These are phyloP conservation scores for Lecanicillium sp. DNA, from an alignment of 2,329 filamentous ascomycete species.

Conservation along the genomic window DNA sequence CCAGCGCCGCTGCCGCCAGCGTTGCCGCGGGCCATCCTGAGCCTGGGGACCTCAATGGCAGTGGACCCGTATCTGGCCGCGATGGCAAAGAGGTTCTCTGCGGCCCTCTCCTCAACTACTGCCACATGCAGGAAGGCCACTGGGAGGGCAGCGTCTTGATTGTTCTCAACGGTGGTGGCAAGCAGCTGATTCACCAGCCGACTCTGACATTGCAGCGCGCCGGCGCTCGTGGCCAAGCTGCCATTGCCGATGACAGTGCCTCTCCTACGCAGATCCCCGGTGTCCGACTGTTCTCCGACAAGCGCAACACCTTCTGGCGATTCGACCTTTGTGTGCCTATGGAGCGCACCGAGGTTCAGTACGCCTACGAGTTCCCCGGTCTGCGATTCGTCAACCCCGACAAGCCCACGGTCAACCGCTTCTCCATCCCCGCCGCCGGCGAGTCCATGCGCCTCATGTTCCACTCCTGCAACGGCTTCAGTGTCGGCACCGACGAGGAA, in stretches of 20 bases:
- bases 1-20: constrained; percentile 32
- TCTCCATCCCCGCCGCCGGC: constrained; percentile 76
- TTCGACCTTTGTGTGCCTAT: constrained; percentile 81
- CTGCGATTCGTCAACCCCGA: constrained; percentile 54
- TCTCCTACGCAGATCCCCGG: constrained; percentile 34
- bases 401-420: constrained; percentile 57
- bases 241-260: constrained; percentile 17
- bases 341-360: constrained; percentile 61
- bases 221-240: constrained; percentile 24
- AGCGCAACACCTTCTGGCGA: constrained; percentile 80
- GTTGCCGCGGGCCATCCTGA: constrained; percentile 20
- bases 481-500: constrained; percentile 75
- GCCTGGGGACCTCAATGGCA: constrained; percentile 13
- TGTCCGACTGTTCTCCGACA: constrained; percentile 59
- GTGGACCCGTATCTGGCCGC: constrained; percentile 18
- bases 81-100: constrained; percentile 58
- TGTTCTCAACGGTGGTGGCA: constrained; percentile 66
- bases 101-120: constrained; percentile 73
- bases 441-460: constrained; percentile 99
- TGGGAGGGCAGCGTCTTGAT: constrained; percentile 87
- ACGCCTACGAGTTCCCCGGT: constrained; percentile 69
- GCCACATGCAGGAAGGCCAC: constrained; percentile 61
- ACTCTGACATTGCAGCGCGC: constrained; percentile 47
- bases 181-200: constrained; percentile 52
- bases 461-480: constrained; percentile 96